phyloP scores from a whole-genome alignment of 73 alveolate genomes.

The Tetrahymena elliotti region DNA sequence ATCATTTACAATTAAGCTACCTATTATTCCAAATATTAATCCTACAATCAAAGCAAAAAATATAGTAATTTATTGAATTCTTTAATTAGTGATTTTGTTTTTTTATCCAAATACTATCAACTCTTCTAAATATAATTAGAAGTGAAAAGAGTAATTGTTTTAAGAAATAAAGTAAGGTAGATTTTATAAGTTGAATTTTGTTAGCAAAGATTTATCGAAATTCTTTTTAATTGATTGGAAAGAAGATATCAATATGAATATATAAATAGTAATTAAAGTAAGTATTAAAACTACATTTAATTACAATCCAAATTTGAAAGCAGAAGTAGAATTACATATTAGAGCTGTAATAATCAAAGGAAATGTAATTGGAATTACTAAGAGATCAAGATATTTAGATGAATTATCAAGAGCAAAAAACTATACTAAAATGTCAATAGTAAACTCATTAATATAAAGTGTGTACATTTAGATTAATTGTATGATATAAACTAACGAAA shows the following conservation, averaged over 20 bases:
- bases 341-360: background rate
- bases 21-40: background rate
- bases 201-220: background rate
- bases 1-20: background rate
- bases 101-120: background rate
- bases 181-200: background rate
- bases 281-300: background rate
- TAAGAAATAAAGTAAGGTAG: background rate
- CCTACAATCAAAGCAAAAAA: background rate
- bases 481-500: background rate
- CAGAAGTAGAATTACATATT: background rate
- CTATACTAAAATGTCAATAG: background rate
- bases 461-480: background rate
- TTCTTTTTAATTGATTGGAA: background rate
- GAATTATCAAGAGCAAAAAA: background rate
- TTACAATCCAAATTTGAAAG: background rate
- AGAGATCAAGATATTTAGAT: background rate
- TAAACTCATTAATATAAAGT: background rate
- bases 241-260: background rate
- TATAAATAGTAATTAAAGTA: background rate
- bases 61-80: background rate
- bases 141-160: background rate
- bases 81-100: background rate
- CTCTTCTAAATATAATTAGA: background rate
- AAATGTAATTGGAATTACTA: background rate